Base-by-base conservation (phyloP, 1,284 basidiomycete genomes). In the Malassezia brasiliensis region DNA sequence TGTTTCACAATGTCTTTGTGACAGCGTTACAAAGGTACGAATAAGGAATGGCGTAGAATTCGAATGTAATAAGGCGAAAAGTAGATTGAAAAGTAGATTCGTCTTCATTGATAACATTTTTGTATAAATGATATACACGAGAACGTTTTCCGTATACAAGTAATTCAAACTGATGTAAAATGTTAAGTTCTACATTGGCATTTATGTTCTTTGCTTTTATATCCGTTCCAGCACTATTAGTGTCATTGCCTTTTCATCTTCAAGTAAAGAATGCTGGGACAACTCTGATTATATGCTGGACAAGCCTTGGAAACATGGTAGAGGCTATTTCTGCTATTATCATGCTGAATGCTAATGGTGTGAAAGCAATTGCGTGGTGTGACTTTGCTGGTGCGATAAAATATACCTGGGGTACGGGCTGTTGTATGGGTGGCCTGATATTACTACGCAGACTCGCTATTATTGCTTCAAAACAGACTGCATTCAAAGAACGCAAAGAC, bases 151-250 rank as follows among this genome's bases (percentile, higher is more conserved):
- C 3, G 25, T 3, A 28, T 28, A 7, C 25, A 7, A 28, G 25
- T 4, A 28, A 28, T 3, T 28, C 25, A 28, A 7, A 28, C 25
- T 28, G 25, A 7, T 7, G 7, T n/a, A 28, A 28, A 31, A 47
- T 47, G 45, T 25, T 47, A 3, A 10, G 14, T 12, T 31, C 45
- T 15, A 15, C 45, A 19, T 8, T 47, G 2, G 45, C 45, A 4
- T 47, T 17, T n/a, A 47, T 47, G 19, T 47, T 47, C n/a, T 32
- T 47, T n/a, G 45, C 45, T 5, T 47, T 47, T 15, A 32, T 47
- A 10, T 28, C 45, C 11, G 14, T 20, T 19, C 28, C 28, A 20
- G 11, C 25, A n/a, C 11, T 47, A 4, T 30, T 47, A 17, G 10
- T 47, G 11, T 25, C 30, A 17, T 8, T 25, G 3, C 45, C 12